Conservation (phyloP, 768 basidiomycete genomes). For the Phlebiopsis flavidoalba region DNA sequence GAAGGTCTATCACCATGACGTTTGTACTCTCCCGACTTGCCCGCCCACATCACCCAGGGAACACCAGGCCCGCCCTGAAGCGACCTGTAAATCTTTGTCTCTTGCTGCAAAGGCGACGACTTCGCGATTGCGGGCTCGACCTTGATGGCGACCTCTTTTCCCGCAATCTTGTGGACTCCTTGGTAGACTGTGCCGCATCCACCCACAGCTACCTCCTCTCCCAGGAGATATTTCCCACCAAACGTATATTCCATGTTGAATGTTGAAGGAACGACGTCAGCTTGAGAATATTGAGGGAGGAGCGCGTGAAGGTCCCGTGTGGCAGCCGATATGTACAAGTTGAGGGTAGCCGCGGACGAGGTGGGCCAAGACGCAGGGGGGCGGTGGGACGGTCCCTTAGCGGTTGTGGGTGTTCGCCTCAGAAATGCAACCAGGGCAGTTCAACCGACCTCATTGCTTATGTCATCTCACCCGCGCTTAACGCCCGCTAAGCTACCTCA, state of each 20-base stretch:
- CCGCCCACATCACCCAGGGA: constrained; percentile 90
- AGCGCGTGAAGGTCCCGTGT: not conserved
- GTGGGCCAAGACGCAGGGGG: not conserved
- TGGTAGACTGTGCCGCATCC: constrained; percentile 79
- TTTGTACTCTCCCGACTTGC: constrained; percentile 92
- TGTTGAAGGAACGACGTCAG: not conserved
- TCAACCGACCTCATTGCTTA: not conserved
- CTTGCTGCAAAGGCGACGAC: constrained; percentile 68
- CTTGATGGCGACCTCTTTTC: constrained; percentile 83
- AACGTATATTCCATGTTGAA: constrained; percentile 39
- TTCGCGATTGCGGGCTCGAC: constrained; percentile 58
- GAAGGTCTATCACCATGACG: constrained; percentile 95
- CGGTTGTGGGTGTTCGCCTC: not conserved
- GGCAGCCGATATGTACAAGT: not conserved
- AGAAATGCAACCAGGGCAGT: not conserved
- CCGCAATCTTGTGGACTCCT: constrained; percentile 75
- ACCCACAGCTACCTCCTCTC: constrained; percentile 76
- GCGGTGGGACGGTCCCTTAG: not conserved
- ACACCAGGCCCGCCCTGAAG: constrained; percentile 87
- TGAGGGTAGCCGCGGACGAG: not conserved
- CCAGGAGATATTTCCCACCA: constrained; percentile 73
- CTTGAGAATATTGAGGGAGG: not conserved
- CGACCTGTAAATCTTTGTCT: constrained; percentile 88
- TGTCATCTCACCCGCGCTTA: not conserved
- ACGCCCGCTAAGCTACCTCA: not conserved